These are phyloP conservation scores for Clarireedia paspali DNA, from an alignment of 2,329 filamentous ascomycete genomes.

Conservation along the genomic window DNA sequence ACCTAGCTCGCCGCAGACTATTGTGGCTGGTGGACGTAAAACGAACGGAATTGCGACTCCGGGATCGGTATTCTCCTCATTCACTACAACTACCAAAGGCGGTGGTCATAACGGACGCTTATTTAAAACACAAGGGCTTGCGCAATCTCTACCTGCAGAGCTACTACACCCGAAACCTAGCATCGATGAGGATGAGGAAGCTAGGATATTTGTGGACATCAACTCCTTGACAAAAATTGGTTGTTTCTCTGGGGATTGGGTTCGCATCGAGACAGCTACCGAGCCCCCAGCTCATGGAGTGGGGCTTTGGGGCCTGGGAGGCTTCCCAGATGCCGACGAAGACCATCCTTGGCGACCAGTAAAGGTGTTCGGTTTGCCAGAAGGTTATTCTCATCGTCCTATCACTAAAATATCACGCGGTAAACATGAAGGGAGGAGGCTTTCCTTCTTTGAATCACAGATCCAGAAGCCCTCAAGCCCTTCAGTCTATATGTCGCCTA, in stretches of 20 bases:
- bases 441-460: conserved; percentile 63
- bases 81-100: conserved; percentile 74
- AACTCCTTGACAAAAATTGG: conserved; percentile 79
- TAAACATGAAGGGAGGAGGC: conserved; percentile 41
- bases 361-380: conserved; percentile 82
- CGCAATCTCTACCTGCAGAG: conserved; percentile 64
- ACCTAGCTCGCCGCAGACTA: conserved; percentile 71
- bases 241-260: conserved; percentile 97
- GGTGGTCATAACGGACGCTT: conserved; percentile 67
- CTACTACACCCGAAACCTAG: conserved; percentile 77
- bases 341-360: conserved; percentile 69
- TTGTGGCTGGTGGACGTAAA: conserved; percentile 45
- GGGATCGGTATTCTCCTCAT: conserved; percentile 81
- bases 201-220: conserved; percentile 85
- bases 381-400: conserved; percentile 56
- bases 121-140: conserved; percentile 75
- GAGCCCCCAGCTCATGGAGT: conserved; percentile 63
- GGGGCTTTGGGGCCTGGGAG: conserved; percentile 59
- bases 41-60: conserved; percentile 73
- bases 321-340: conserved; percentile 54
- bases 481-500: conserved; percentile 70
- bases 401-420: conserved; percentile 53
- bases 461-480: conserved; percentile 52
- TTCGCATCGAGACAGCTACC: conserved; percentile 69
- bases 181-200: conserved; percentile 74